phyloP scores from a whole-genome alignment of 805 yeast species.

The Cyberlindnera galapagoensis region DNA sequence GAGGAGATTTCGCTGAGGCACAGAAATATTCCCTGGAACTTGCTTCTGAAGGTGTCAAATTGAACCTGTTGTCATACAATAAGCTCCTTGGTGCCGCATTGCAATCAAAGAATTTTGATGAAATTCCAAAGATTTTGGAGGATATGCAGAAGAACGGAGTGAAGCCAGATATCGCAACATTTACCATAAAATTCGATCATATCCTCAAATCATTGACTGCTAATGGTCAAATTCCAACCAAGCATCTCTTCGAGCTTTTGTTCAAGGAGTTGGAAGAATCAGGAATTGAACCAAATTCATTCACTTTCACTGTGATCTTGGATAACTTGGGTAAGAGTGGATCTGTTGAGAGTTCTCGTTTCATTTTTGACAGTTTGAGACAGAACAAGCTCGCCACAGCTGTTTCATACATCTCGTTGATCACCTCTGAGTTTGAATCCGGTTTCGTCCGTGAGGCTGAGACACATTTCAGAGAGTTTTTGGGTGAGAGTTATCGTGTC shows the following conservation, averaged over 20 bases:
- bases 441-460: conserved; percentile 38
- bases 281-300: conserved; percentile 35
- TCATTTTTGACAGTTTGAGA: conserved; percentile 37
- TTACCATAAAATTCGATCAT: conserved; percentile 51
- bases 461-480: conserved; percentile 27
- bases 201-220: conserved; percentile 39
- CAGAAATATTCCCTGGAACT: conserved; percentile 5
- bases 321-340: conserved; percentile 45
- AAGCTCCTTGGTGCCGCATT: conserved; percentile 39
- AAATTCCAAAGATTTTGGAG: conserved; percentile 43
- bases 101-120: conserved; percentile 31
- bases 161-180: conserved; percentile 55
- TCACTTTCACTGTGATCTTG: conserved; percentile 46
- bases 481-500: conserved; percentile 14
- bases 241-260: conserved; percentile 31
- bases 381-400: conserved; percentile 27
- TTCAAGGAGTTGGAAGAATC: conserved; percentile 34
- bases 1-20: conserved; percentile 12
- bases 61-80: conserved; percentile 48
- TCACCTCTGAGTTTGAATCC: conserved; percentile 37
- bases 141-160: conserved; percentile 37
- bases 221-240: conserved; percentile 37
- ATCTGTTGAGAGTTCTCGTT: conserved; percentile 46
- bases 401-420: conserved; percentile 39
- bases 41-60: conserved; percentile 28